Percentiles rank a stretch among this genome's conserved stretches.
Conservation (phyloP, 2,329 filamentous ascomycete species). For the Pyrenochaeta sp. region DNA sequence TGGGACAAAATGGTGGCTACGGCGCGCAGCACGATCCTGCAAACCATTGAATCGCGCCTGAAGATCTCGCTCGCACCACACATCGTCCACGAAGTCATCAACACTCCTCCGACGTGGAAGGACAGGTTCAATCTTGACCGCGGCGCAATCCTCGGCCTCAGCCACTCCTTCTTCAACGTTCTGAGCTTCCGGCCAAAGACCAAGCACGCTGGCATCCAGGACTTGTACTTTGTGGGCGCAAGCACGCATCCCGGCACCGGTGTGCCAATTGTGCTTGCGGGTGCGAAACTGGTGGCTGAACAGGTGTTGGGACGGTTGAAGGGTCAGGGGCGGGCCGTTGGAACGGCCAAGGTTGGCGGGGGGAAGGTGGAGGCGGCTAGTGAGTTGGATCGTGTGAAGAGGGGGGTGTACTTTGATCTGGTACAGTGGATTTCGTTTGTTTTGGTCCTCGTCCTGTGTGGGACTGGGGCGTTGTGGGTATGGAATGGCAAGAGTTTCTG, state of each 20-base stretch:
- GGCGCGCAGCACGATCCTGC: conserved; percentile 67
- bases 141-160: conserved; percentile 75
- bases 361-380: conserved; percentile 4
- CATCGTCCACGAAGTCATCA: conserved; percentile 69
- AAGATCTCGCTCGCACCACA: conserved; percentile 60
- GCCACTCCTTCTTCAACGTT: conserved; percentile 77
- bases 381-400: conserved; percentile 26
- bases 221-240: conserved; percentile 75
- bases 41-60: conserved; percentile 67
- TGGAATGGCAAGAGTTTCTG: too few relatives aligned
- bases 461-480: too few relatives aligned
- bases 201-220: conserved; percentile 57
- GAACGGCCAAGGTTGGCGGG: conserved; percentile 4
- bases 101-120: conserved; percentile 72
- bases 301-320: conserved; percentile 56
- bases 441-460: too few relatives aligned
- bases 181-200: conserved; percentile 71
- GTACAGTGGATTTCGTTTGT: conserved; percentile 7
- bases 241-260: conserved; percentile 79
- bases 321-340: conserved; percentile 17
- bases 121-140: conserved; percentile 75
- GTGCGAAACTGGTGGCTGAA: conserved; percentile 68
- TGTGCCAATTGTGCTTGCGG: conserved; percentile 75
- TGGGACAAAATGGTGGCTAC: conserved; percentile 67
- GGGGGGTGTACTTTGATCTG: conserved; percentile 25